Percentiles rank a stretch among this genome's conserved stretches.
Conservation (phyloP, 768 basidiomycete genomes). For the Suillus luteus region DNA sequence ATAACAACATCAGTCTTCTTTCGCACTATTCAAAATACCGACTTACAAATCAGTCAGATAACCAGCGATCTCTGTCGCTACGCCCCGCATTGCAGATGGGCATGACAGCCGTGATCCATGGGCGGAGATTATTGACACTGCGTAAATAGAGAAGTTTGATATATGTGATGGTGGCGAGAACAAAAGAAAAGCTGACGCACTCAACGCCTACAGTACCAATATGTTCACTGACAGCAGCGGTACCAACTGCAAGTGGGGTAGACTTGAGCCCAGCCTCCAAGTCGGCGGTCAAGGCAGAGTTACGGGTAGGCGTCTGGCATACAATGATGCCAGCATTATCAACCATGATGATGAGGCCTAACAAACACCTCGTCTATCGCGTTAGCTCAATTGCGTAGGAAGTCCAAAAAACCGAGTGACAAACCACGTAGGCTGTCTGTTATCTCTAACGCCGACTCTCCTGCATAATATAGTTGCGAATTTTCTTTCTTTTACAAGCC, state of each 20-base stretch:
- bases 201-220: not conserved
- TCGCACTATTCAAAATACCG: not conserved
- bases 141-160: not conserved
- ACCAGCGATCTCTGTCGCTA: not conserved
- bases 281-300: not conserved
- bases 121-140: not conserved
- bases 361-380: not conserved
- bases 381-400: conserved; percentile 1
- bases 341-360: not conserved
- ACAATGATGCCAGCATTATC: not conserved
- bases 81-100: not conserved
- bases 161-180: not conserved
- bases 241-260: not conserved
- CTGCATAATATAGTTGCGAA: not conserved
- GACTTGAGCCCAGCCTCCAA: not conserved
- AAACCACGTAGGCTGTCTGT: not conserved
- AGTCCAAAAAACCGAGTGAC: not conserved
- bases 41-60: not conserved
- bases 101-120: conserved; percentile 2
- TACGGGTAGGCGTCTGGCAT: not conserved
- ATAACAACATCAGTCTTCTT: not conserved
- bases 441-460: not conserved
- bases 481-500: not conserved
- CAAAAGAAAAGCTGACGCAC: not conserved
- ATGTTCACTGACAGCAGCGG: not conserved